Percentiles rank a stretch among this genome's conserved stretches.
Conservation (phyloP, 768 basidiomycete genomes). For the Hemileccinum impolitum region DNA sequence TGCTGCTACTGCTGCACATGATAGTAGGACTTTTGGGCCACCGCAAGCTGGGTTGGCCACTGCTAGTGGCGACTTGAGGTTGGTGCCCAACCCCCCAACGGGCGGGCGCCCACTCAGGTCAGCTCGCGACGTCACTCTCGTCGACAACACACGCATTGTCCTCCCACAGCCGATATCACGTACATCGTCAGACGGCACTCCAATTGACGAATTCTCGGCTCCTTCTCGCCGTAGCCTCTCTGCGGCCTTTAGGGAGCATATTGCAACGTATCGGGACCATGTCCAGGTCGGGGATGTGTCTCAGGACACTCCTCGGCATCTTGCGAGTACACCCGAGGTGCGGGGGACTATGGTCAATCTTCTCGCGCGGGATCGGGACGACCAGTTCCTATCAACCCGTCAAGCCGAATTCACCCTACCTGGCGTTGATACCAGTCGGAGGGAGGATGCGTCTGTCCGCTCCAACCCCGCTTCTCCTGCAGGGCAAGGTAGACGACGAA, state of each 20-base stretch:
- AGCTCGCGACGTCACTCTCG: constrained; percentile 14
- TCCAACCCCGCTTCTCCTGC: constrained; percentile 9
- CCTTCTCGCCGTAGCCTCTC: constrained; percentile 20
- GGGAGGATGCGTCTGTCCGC: constrained; percentile 7
- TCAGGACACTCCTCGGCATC: constrained; percentile 18
- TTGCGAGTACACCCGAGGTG: constrained; percentile 22
- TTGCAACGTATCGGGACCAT: constrained; percentile 13
- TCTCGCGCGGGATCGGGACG: constrained; percentile 25
- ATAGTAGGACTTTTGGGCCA: background rate
- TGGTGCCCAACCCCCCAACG: constrained; percentile 3
- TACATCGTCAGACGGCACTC: constrained; percentile 20
- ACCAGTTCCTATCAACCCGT: constrained; percentile 7
- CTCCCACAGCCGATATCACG: constrained; percentile 24
- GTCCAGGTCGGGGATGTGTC: constrained; percentile 3
- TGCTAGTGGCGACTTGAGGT: constrained; percentile 2
- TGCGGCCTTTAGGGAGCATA: constrained; percentile 21
- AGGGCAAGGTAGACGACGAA: constrained; percentile 26
- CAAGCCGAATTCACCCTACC: constrained; percentile 8
- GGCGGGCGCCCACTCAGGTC: constrained; percentile 16
- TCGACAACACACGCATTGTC: constrained; percentile 19
- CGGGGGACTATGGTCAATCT: constrained; percentile 22
- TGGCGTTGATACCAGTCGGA: constrained; percentile 5
- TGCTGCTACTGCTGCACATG: background rate
- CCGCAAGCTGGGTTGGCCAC: constrained; percentile 1
- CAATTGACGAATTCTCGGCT: constrained; percentile 15